Evolutionary conservation across 306 rosid genomes (phyloP), one percentile per base, ranked within the genome.

Genomic region (Corylus heterophylla): DNA sequence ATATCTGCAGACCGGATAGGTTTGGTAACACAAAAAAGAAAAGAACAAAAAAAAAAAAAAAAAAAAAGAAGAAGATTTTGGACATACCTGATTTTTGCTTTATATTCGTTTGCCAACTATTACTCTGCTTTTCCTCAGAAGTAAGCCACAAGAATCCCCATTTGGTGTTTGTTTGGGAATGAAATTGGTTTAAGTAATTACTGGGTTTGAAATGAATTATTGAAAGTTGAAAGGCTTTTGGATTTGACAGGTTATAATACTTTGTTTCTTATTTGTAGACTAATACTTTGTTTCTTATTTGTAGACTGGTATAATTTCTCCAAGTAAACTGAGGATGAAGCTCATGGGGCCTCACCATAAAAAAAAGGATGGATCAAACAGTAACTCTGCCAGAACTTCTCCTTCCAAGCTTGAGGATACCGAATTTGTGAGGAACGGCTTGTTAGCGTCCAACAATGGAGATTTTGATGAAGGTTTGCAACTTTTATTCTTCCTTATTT

Each of bases 271-370:
- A 51, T 20, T 31, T 87, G 84, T 90, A 94, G 98, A 79, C 85
- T 61, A 0, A 37, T 71, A 16, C 55, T 54, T 20, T 31, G 37
- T 56, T 31, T 52, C 51, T 59, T 22, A 51, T 20, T 31, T 87
- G 84, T 90, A 94, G 98, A 79, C 85, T 61, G 98, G 97, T 83
- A 88, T 94, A 67, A 94, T 94, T 84, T 94, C 98, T 83, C 98
- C 98, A 0, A 92, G 97, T 80, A 94, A 94, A 79, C 86, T 94
- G 29, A 88, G 97, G 84, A 92, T 94, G 98, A 94, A 94, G 84
- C 92, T 92, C 10, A 86, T 91, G 80, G 97, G 97, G 17, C 82
- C 97, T 80, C 97, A 88, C 74, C 74, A 76, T 54, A 87, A 80
- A 51, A 94, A 88, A 86, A 94, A 90, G 79, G 92, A 89, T 82